Evolutionary conservation across 2,329 filamentous ascomycete genomes (phyloP), one percentile per base, ranked within the genome.

Genomic region (Sporothrix variecibatus): DNA sequence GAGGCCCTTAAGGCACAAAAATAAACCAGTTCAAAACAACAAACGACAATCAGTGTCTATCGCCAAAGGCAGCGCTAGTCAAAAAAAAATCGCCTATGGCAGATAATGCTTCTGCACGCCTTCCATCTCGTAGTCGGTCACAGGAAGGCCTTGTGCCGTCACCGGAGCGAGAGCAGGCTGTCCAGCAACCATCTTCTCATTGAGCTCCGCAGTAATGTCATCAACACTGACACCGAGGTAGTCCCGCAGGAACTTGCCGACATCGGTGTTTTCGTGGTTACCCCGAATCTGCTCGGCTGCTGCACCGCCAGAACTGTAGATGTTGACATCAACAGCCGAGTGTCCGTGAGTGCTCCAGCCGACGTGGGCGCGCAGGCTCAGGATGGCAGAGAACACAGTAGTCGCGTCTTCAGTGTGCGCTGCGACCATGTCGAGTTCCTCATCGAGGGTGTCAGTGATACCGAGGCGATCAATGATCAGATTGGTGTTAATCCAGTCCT

Each of bases 331-430:
- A 8, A 96, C 94, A 71, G 92, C 96, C 26, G 92, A 93, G 84
- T 99, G 96, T 38, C 96, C 96, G 81, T 98, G 95, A 0, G 95
- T 97, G 76, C 89, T 92, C 96, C 96, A 99, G 17, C 96, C 97
- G 60, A 97, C 89, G 80, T 97, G 94, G 0, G 95, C 93, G 75
- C 96, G 90, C 4, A 93, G 88, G 78, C 93, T 97, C 78, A 98
- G 89, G 85, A 99, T 95, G 79, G 94, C 91, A 0, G 94, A 91
- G 80, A 98, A 93, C 1, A 88, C 84, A 3, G 86, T 82, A 43
- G 86, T 83, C 12, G 91, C 87, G 3, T 83, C 82, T 1, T 85
- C 85, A 0, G 91, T 88, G 34, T 87, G 82, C 46, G 89, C 83
- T 31, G 93, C 86, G 43, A 98, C 85, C 5, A 82, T 81, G 31